A percentile compares a stretch with the other conserved stretches of the same genome.
Conservation (phyloP, 371 early-diverging fungal genomes). For the Syncephalis plumigaleata region DNA sequence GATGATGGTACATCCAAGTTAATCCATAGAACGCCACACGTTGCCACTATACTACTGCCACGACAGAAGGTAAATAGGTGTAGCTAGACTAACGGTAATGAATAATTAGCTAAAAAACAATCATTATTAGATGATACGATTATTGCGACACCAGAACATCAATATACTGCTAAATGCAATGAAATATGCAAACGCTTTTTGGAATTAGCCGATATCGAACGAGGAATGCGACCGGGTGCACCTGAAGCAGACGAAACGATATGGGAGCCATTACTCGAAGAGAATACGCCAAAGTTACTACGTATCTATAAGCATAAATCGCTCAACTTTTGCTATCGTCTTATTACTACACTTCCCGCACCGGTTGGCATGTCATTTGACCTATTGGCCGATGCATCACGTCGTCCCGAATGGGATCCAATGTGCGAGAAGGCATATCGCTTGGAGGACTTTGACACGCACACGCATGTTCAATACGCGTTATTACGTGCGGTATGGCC, state of each 20-base stretch:
- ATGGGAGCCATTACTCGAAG: constrained; percentile 18
- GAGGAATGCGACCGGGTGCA: too few species aligned
- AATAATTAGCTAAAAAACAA: too few species aligned
- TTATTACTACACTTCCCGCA: constrained; percentile 19
- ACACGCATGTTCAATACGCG: constrained; percentile 25
- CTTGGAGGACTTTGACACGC: constrained; percentile 14
- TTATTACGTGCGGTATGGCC: constrained; percentile 37
- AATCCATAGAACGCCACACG: too few species aligned
- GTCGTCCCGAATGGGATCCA: constrained; percentile 31
- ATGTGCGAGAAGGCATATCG: constrained; percentile 24
- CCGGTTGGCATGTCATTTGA: constrained; percentile 27
- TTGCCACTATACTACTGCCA: too few species aligned
- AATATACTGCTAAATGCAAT: too few species aligned
- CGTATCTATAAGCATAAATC: constrained; percentile 22
- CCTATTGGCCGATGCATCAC: constrained; percentile 19
- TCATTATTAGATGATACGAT: too few species aligned
- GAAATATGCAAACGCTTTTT: too few species aligned
- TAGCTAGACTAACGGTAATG: too few species aligned
- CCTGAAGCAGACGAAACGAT: constrained; percentile 7
- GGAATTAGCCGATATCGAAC: too few species aligned
- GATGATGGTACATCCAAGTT: too few species aligned
- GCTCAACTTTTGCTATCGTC: constrained; percentile 26
- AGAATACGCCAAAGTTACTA: constrained; percentile 13
- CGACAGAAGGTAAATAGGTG: too few species aligned
- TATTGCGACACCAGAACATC: too few species aligned